A percentile compares a stretch with the other conserved stretches of the same genome.
phyloP scores from a whole-genome alignment of 306 rosid genomes.

The Hippophae gyantsensis region DNA sequence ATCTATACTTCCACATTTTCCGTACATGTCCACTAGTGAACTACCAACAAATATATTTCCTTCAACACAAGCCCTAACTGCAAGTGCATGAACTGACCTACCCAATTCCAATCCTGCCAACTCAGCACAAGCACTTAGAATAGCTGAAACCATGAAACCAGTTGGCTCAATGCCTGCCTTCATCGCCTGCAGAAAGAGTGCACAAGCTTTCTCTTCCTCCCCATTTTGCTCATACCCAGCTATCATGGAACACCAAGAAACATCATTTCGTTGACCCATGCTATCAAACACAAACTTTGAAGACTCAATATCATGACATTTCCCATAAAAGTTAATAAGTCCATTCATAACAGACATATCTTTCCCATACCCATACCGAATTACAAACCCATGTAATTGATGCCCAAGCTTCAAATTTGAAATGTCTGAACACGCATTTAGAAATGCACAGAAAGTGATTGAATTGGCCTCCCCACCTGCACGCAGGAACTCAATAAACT shows the following conservation, averaged over 20 bases:
- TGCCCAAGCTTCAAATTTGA: conserved; percentile 39
- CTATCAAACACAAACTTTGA: conserved; percentile 48
- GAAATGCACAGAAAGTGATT: conserved; percentile 64
- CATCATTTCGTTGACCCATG: conserved; percentile 39
- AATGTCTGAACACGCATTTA: conserved; percentile 64
- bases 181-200: conserved; percentile 42
- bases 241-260: conserved; percentile 76
- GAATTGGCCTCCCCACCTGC: conserved; percentile 49
- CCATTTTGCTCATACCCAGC: conserved; percentile 55
- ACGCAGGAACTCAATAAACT: conserved; percentile 46
- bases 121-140: conserved; percentile 74
- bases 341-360: conserved; percentile 62
- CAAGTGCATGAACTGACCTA: conserved; percentile 63
- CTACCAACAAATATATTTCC: conserved; percentile 70
- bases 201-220: conserved; percentile 73
- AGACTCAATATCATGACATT: conserved; percentile 46
- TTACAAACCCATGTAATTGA: conserved; percentile 56
- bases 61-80: conserved; percentile 59
- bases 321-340: conserved; percentile 75
- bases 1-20: conserved; percentile 69
- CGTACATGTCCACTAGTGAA: conserved; percentile 81
- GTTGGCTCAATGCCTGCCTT: conserved; percentile 48
- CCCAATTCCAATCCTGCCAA: conserved; percentile 70
- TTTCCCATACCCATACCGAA: conserved; percentile 37
- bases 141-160: conserved; percentile 67